A percentile compares a stretch with the other conserved stretches of the same genome.
These are phyloP conservation scores for Coemansia sp. DNA, from an alignment of 192 early-diverging fungal species.

Conservation along the genomic window DNA sequence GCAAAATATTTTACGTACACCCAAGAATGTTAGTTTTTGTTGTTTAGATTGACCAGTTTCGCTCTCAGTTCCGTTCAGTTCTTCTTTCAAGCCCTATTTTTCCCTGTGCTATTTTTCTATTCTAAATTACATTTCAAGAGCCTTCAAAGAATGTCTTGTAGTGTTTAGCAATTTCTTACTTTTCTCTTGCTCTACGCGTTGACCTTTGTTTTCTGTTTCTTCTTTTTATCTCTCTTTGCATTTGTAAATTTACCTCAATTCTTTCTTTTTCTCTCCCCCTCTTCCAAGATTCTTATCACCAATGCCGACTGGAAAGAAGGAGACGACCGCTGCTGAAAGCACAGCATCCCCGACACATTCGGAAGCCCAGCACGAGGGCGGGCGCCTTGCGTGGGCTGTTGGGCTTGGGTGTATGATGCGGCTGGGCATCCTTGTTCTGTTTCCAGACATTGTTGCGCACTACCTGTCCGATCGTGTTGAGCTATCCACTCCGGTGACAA, in stretches of 20 bases:
- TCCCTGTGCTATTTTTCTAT: no score
- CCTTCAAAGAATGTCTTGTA: no score
- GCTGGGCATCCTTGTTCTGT: constrained; percentile 53
- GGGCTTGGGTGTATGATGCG: constrained; percentile 26
- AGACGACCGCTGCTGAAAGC: not conserved
- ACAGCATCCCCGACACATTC: not conserved
- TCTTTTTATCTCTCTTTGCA: no score
- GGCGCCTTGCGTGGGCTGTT: constrained; percentile 20
- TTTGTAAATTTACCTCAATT: not conserved
- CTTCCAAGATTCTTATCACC: not conserved
- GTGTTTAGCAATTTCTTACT: not conserved
- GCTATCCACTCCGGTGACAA: constrained; percentile 83
- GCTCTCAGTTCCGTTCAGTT: no score
- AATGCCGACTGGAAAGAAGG: not conserved
- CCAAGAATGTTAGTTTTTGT: no score
- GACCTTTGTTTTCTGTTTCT: no score
- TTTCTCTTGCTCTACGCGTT: not conserved
- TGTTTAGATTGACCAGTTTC: no score
- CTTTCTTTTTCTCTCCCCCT: not conserved
- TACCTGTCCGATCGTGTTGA: constrained; percentile 66
- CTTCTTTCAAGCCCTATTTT: no score
- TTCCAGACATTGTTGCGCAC: constrained; percentile 32
- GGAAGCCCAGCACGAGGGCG: constrained; percentile 10
- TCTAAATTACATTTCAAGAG: no score
- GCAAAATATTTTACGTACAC: no score